Conservation (phyloP, 768 basidiomycete species). For the Boletus fagicola region DNA sequence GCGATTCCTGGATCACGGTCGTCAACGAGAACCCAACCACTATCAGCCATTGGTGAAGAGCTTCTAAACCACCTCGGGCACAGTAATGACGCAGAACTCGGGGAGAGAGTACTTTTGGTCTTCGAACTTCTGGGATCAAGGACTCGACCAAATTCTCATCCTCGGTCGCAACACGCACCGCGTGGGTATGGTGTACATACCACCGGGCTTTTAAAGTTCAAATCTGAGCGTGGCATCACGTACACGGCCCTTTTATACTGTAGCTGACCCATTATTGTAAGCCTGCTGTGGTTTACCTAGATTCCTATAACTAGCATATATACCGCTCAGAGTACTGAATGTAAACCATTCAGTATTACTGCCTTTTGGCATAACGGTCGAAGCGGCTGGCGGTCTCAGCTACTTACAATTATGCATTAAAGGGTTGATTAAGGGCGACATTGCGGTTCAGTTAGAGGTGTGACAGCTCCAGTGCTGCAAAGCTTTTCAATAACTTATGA, state of each 20-base stretch:
- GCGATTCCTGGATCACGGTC: slow-evolving; percentile 4
- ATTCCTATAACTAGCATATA: too few species aligned
- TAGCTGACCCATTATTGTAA: too few species aligned
- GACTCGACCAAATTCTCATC: background rate
- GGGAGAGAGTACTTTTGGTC: background rate
- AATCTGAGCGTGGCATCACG: background rate
- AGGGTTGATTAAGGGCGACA: too few species aligned
- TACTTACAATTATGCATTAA: too few species aligned
- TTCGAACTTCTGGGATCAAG: background rate
- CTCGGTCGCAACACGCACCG: background rate
- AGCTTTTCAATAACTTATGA: too few species aligned
- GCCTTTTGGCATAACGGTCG: background rate
- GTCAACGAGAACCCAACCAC: background rate
- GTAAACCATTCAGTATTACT: too few species aligned
- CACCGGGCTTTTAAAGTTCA: background rate
- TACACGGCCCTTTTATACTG: background rate
- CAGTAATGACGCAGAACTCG: background rate
- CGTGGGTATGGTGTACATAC: background rate
- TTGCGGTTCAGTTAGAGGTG: too few species aligned
- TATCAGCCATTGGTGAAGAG: background rate
- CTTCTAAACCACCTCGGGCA: background rate
- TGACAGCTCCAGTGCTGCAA: too few species aligned
- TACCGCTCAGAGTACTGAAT: too few species aligned
- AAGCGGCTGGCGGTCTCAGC: too few species aligned
- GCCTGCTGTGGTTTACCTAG: too few species aligned